Conservation (phyloP, 1,284 basidiomycete genomes). For the Sanguinoderma infundibulare region DNA sequence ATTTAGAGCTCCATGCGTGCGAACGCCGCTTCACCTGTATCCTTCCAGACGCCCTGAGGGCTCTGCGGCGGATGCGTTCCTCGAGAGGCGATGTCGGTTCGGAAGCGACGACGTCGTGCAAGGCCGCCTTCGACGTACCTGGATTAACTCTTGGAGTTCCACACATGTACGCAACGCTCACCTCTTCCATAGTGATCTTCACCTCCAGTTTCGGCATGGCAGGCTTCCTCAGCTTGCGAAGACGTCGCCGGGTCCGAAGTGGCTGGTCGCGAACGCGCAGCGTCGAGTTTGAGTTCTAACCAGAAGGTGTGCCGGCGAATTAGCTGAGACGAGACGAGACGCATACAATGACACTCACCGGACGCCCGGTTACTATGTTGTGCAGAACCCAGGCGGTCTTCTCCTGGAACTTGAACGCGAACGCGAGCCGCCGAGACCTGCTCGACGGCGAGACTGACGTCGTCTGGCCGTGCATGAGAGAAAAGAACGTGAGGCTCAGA, state of each 20-base stretch:
- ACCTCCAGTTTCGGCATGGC: neutral
- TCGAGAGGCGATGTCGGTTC: neutral
- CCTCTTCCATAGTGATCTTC: neutral
- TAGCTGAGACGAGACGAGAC: neutral
- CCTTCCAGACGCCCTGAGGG: neutral
- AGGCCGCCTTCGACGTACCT: neutral
- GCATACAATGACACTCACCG: constrained; percentile 16
- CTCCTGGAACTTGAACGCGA: constrained; percentile 9
- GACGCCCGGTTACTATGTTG: constrained; percentile 19
- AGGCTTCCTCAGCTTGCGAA: neutral
- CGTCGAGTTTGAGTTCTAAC: neutral
- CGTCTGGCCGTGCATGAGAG: neutral
- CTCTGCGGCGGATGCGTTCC: neutral
- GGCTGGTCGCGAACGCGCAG: neutral
- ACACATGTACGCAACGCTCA: neutral
- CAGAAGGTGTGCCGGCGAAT: neutral
- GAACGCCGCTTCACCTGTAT: neutral
- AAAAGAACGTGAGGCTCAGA: neutral
- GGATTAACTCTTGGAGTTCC: neutral
- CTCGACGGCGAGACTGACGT: neutral
- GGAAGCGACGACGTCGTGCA: neutral
- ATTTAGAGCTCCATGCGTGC: neutral
- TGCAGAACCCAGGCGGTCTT: constrained; percentile 16
- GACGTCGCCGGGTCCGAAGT: neutral
- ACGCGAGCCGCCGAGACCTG: neutral